Conservation (phyloP, 2,329 filamentous ascomycete species). For the Trichoderma hamatum region DNA sequence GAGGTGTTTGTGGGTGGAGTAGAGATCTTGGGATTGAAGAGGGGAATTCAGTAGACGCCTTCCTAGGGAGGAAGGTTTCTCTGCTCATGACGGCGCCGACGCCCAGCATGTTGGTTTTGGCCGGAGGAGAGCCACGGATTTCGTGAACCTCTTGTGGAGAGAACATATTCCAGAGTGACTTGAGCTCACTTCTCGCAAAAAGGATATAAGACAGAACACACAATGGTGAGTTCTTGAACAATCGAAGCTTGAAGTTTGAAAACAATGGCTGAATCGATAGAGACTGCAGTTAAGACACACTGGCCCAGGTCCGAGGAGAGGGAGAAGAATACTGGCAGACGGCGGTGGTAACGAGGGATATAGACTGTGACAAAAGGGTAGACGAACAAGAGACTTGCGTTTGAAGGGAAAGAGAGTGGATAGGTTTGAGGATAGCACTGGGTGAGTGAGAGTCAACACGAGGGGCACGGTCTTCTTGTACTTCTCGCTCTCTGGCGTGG, state of each 20-base stretch:
- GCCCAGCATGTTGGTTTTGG: constrained; percentile 31
- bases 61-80: constrained; percentile 30
- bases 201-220: constrained; percentile 28
- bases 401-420: constrained; percentile 30
- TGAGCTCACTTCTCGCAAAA: background rate
- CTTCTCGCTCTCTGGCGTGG: constrained; percentile 28
- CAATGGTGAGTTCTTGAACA: constrained; percentile 2
- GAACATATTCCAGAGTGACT: constrained; percentile 26
- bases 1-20: constrained; percentile 36
- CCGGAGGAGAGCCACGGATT: constrained; percentile 27
- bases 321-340: constrained; percentile 32
- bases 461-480: constrained; percentile 41
- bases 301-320: constrained; percentile 26
- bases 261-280: constrained; percentile 16
- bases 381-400: constrained; percentile 32
- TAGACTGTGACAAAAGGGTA: constrained; percentile 28
- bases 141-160: constrained; percentile 27
- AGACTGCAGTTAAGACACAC: constrained; percentile 20
- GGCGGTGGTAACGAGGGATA: constrained; percentile 35
- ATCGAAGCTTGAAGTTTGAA: constrained; percentile 6
- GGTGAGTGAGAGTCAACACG: constrained; percentile 30
- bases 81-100: constrained; percentile 31
- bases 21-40: constrained; percentile 30
- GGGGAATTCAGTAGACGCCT: constrained; percentile 32
- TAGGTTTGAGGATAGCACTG: constrained; percentile 30